Conservation (phyloP, 2,329 filamentous ascomycete species). For the Cadophora sp. region DNA sequence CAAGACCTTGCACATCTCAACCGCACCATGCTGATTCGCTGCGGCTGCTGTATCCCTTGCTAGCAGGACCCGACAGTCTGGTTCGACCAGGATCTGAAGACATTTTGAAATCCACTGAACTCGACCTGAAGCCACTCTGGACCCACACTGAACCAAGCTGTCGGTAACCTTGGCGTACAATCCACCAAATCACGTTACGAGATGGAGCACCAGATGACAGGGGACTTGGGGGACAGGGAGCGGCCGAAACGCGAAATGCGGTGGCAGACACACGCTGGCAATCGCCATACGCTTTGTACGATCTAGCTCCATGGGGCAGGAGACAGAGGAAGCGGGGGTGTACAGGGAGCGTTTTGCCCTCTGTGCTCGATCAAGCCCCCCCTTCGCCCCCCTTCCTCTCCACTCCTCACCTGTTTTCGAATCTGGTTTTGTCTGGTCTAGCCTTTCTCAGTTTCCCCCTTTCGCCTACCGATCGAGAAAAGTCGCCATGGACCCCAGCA, state of each 20-base stretch:
- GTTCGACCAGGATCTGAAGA: not conserved
- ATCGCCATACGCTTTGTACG: constrained; percentile 12
- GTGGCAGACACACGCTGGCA: not conserved
- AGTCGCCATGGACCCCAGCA: not conserved
- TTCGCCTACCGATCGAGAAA: not conserved
- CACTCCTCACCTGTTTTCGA: not conserved
- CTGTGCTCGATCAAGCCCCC: not conserved
- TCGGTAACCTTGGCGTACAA: constrained; percentile 10
- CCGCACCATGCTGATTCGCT: constrained; percentile 2
- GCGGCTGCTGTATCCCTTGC: not conserved
- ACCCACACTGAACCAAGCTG: not conserved
- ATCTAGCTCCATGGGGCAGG: constrained; percentile 18
- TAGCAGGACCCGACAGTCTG: constrained; percentile 9
- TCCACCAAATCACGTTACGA: constrained; percentile 18
- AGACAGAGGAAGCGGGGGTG: not conserved
- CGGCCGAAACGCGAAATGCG: not conserved
- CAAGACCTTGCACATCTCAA: not conserved
- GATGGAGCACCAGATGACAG: not conserved
- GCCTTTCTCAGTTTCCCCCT: not conserved
- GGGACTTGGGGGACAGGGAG: not conserved
- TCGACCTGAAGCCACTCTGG: not conserved
- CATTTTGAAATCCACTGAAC: not conserved
- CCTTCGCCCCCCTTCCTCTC: not conserved
- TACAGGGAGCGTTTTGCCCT: not conserved
- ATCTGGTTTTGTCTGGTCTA: not conserved